A percentile compares a stretch with the other conserved stretches of the same genome.
Evolutionary conservation across 176 grass and related monocot genomes (phyloP).

Genomic region (Typha latifolia): DNA sequence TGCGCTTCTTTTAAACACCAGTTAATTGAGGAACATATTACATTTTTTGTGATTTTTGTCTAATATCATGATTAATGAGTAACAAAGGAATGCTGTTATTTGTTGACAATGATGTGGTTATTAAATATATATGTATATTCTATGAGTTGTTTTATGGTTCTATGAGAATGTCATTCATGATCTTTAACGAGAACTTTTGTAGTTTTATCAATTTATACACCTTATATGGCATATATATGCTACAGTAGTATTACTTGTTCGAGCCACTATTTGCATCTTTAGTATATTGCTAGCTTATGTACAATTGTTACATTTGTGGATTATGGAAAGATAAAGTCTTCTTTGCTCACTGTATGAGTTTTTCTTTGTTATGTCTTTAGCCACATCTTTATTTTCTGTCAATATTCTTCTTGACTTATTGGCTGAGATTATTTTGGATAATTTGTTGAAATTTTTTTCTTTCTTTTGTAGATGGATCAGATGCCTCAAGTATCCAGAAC

Average conservation of each 20-base stretch:
- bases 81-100: too few relatives aligned
- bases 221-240: not conserved
- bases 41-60: too few relatives aligned
- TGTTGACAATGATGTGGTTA: too few relatives aligned
- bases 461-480: conserved; percentile 47
- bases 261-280: not conserved
- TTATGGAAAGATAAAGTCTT: not conserved
- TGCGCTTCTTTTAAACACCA: too few relatives aligned
- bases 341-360: not conserved
- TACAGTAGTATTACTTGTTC: not conserved
- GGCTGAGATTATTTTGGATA: not conserved
- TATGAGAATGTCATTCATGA: too few relatives aligned
- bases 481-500: conserved; percentile 35
- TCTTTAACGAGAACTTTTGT: too few relatives aligned
- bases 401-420: not conserved
- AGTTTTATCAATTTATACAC: too few relatives aligned
- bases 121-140: too few relatives aligned
- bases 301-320: not conserved
- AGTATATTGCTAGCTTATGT: not conserved
- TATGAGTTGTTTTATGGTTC: too few relatives aligned
- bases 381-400: not conserved
- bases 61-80: too few relatives aligned
- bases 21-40: too few relatives aligned
- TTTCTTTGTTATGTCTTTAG: too few relatives aligned
- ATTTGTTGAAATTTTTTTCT: not conserved